A percentile compares a stretch with the other conserved stretches of the same genome.
Conservation (phyloP, 306 rosid genomes). For the Cicer cuneatum region DNA sequence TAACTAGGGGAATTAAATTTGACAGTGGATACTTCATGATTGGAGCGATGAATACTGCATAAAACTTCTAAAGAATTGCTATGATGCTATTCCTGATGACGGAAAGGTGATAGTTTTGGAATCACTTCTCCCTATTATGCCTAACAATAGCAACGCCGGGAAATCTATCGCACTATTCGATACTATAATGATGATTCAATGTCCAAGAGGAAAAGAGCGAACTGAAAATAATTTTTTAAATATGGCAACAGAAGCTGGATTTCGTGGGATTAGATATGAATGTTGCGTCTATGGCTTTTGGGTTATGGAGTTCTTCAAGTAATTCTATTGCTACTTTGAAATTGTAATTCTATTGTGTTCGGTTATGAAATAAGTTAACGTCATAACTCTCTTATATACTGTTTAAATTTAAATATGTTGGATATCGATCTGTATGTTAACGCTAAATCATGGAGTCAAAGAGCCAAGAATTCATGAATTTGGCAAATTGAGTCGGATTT, state of each 20-base stretch:
- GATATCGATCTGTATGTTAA: too few relatives aligned
- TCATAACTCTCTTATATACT: too few relatives aligned
- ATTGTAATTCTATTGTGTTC: background rate
- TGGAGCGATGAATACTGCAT: background rate
- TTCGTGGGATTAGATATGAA: conserved; percentile 7
- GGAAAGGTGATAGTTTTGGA: conserved; percentile 11
- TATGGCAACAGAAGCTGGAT: background rate
- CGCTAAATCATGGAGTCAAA: too few relatives aligned
- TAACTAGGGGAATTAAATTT: background rate
- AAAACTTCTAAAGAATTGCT: background rate
- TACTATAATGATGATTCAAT: background rate
- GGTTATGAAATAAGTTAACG: too few relatives aligned
- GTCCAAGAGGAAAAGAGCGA: background rate
- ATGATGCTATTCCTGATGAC: background rate
- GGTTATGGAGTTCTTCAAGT: conserved; percentile 7
- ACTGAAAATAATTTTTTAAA: background rate
- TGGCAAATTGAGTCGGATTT: too few relatives aligned
- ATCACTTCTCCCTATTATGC: background rate
- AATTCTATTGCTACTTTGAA: background rate
- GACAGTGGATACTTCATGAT: background rate
- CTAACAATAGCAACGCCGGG: background rate
- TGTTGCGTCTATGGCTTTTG: background rate
- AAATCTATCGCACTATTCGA: background rate
- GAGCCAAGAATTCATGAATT: too few relatives aligned
- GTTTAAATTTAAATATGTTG: too few relatives aligned